Base-by-base conservation (phyloP, 176 grass and related monocot species). In the Ensete ventricosum region DNA sequence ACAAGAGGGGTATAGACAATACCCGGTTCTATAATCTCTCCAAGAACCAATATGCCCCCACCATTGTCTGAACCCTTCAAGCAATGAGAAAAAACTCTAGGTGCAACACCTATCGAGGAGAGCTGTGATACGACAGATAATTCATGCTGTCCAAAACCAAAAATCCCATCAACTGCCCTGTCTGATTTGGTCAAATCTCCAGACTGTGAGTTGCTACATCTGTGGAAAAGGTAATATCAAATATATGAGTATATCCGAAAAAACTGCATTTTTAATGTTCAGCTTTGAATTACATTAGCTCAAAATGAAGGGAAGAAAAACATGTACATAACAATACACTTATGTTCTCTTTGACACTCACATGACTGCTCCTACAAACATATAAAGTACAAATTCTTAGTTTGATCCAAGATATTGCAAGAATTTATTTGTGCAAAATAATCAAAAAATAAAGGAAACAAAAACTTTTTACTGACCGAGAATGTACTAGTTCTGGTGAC, bases 21-120 rank as follows among this genome's bases (percentile, higher is more conserved):
- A 73, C 88, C 86, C 77, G 95, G 88, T 70, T 99, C 95, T 10
- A 93, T 76, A 80, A 99, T 94, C 81, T 91, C 82, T 43, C 95
- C 95, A 76, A 99, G 84, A 75, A 99, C 95, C 80, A 99, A 88
- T 87, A 94, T 89, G 26, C 95, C 95, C 55, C 95, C 95, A 55
- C 95, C 95, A 84, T 89, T 91, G 13, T 94, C 86, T 71, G 95
- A 94, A 72, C 95, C 95, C 85, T 99, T 99, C 64, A 99, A 83
- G 84, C 95, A 99, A 85, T 99, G 95, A 54, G 95, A 99, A 58
- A 99, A 99, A 5, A 87, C 89, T 78, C 85, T 99, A 65, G 88
- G 95, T 73, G 90, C 77, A 27, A 99, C 88, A 48, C 91, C 91
- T 76, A 81, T 74, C 75, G 86, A 82, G 53, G 84, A 86, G 62